phyloP scores from a whole-genome alignment of 495 filamentous ascomycete species.

The Geoglossum glabrum region DNA sequence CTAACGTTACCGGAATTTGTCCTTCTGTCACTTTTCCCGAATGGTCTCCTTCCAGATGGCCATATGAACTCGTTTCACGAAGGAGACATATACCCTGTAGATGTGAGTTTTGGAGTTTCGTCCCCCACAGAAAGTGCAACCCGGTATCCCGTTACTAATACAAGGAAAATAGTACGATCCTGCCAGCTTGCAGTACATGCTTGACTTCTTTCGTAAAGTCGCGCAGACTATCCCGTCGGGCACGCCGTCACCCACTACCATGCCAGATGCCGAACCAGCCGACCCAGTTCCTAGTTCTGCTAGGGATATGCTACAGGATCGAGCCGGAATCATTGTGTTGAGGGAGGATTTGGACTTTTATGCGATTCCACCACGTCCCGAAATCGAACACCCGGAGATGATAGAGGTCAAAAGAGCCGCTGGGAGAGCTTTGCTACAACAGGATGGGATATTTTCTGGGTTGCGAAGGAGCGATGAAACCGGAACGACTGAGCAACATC shows the following conservation, averaged over 20 bases:
- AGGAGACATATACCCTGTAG: constrained; percentile 86
- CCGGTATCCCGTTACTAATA: neutral
- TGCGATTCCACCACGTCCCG: constrained; percentile 68
- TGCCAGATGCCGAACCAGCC: constrained; percentile 39
- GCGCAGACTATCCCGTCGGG: constrained; percentile 78
- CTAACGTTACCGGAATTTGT: constrained; percentile 94
- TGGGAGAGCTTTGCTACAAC: constrained; percentile 61
- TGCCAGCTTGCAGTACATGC: constrained; percentile 91
- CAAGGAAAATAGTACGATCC: constrained; percentile 70
- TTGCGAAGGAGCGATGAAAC: constrained; percentile 85
- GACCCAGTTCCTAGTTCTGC: constrained; percentile 49
- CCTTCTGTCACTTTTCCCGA: constrained; percentile 93
- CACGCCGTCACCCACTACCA: constrained; percentile 36
- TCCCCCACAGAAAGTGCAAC: neutral
- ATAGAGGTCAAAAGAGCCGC: constrained; percentile 92
- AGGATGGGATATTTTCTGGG: constrained; percentile 92
- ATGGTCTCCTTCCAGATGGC: constrained; percentile 90
- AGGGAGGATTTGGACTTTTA: constrained; percentile 97
- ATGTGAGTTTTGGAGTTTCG: constrained; percentile 57
- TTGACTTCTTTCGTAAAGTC: constrained; percentile 93
- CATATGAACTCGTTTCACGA: constrained; percentile 88
- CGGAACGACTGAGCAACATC: constrained; percentile 91
- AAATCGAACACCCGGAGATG: constrained; percentile 82
- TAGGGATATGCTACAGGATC: constrained; percentile 60
- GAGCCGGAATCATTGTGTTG: constrained; percentile 92